phyloP scores from a whole-genome alignment of 2,329 filamentous ascomycete genomes.

The Orbilia ellipsospora region DNA sequence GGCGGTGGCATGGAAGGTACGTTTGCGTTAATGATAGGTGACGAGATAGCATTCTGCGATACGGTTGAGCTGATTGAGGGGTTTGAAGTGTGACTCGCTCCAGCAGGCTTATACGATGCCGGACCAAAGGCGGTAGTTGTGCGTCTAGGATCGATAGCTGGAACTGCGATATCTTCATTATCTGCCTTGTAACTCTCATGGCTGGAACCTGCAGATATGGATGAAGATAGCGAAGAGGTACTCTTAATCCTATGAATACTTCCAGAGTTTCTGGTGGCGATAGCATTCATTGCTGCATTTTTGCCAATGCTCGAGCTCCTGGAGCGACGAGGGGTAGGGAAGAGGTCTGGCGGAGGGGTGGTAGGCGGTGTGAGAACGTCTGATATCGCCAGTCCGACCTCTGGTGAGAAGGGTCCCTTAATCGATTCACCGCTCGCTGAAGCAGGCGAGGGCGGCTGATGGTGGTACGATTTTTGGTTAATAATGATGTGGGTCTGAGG shows the following conservation, averaged over 20 bases:
- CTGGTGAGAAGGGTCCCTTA: constrained; percentile 40
- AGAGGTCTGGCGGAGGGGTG: constrained; percentile 44
- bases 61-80: constrained; percentile 55
- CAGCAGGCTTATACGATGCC: constrained; percentile 23
- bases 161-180: constrained; percentile 19
- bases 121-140: constrained; percentile 19
- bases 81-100: constrained; percentile 1
- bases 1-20: constrained; percentile 43
- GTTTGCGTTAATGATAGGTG: constrained; percentile 9
- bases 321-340: constrained; percentile 19
- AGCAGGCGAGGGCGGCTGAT: constrained; percentile 66
- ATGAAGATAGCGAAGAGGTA: constrained; percentile 39
- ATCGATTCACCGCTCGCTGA: constrained; percentile 60
- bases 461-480: constrained; percentile 12
- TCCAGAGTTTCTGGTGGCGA: constrained; percentile 21
- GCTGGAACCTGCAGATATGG: constrained; percentile 41
- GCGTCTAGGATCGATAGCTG: constrained; percentile 35
- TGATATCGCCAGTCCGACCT: constrained; percentile 40
- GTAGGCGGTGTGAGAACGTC: constrained; percentile 49
- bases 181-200: constrained; percentile 34
- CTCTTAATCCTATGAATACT: constrained; percentile 49
- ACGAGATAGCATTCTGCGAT: constrained; percentile 57
- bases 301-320: constrained; percentile 46
- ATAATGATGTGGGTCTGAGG: constrained; percentile 17
- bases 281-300: constrained; percentile 17